phyloP scores from a whole-genome alignment of 768 basidiomycete genomes.

The Lepiota brunneoincarnata region DNA sequence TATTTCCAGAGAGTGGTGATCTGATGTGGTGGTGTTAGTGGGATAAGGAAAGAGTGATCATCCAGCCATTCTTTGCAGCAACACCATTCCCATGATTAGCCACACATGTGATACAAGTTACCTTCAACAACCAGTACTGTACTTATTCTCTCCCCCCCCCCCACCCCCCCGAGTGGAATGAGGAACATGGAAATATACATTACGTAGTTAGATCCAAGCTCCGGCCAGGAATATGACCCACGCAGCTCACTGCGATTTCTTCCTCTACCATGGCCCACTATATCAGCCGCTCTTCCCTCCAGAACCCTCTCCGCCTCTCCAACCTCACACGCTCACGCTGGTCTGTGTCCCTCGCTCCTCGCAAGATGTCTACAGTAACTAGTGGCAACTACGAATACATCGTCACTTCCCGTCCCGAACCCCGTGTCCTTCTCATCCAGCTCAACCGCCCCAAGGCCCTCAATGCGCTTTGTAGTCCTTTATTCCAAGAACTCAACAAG shows the following conservation, averaged over 20 bases:
- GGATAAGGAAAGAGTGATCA: conserved; percentile 56
- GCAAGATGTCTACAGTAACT: conserved; percentile 47
- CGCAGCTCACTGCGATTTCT: not conserved
- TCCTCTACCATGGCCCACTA: conserved; percentile 20
- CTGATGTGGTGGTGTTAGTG: conserved; percentile 40
- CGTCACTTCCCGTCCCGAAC: conserved; percentile 64
- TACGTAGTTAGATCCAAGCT: too few relatives aligned
- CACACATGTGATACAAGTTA: not conserved
- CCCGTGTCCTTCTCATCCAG: conserved; percentile 74
- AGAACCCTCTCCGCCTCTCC: conserved; percentile 7
- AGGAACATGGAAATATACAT: not conserved
- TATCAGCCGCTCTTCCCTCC: conserved; percentile 16
- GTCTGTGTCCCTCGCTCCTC: conserved; percentile 15
- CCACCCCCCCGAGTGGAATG: too few relatives aligned
- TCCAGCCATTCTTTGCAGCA: conserved; percentile 38
- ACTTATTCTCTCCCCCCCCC: too few relatives aligned
- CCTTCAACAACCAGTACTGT: not conserved
- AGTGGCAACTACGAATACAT: conserved; percentile 56
- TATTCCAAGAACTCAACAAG: conserved; percentile 80
- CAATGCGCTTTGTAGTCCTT: conserved; percentile 80
- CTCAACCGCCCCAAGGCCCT: conserved; percentile 88
- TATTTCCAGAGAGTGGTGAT: not conserved
- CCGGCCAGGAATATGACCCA: not conserved
- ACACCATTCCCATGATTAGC: conserved; percentile 22
- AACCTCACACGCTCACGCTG: conserved; percentile 9